Conservation (phyloP, 371 early-diverging fungal species). For the Chytridium lagenaria region DNA sequence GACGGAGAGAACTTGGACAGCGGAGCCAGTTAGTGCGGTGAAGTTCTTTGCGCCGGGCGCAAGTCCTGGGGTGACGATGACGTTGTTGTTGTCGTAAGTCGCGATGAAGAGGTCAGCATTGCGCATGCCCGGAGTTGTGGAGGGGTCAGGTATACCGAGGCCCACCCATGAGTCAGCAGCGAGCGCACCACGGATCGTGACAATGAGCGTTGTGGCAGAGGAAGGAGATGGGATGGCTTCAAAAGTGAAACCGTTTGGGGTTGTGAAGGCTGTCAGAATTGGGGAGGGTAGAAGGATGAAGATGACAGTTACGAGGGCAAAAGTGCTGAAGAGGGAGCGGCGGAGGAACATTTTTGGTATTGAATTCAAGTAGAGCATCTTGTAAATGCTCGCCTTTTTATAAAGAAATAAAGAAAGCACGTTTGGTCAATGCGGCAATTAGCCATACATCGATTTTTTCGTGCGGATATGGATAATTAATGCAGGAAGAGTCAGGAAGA, state of each 20-base stretch:
- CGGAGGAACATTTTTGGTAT: too few relatives aligned
- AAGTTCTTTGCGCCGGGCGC: background rate
- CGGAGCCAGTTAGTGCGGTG: background rate
- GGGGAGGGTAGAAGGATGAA: background rate
- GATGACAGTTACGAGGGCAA: too few relatives aligned
- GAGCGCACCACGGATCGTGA: background rate
- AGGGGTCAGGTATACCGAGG: background rate
- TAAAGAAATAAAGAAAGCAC: too few relatives aligned
- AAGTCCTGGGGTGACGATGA: background rate
- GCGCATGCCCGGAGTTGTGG: background rate
- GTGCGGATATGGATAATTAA: too few relatives aligned
- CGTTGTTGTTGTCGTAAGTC: background rate
- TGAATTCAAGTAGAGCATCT: too few relatives aligned
- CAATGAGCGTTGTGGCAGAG: background rate
- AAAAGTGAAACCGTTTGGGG: background rate
- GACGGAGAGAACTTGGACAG: background rate
- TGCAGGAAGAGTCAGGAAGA: too few relatives aligned
- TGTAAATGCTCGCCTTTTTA: too few relatives aligned
- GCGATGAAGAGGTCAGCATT: background rate
- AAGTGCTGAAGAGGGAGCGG: too few relatives aligned
- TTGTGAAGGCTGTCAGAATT: background rate
- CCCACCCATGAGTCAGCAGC: background rate
- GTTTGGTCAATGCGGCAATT: too few relatives aligned
- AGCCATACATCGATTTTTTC: too few relatives aligned
- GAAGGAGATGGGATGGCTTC: background rate